These are phyloP conservation scores for Pythium scleroteichum DNA, from an alignment of 352 stramenopile genomes.

Conservation along the genomic window DNA sequence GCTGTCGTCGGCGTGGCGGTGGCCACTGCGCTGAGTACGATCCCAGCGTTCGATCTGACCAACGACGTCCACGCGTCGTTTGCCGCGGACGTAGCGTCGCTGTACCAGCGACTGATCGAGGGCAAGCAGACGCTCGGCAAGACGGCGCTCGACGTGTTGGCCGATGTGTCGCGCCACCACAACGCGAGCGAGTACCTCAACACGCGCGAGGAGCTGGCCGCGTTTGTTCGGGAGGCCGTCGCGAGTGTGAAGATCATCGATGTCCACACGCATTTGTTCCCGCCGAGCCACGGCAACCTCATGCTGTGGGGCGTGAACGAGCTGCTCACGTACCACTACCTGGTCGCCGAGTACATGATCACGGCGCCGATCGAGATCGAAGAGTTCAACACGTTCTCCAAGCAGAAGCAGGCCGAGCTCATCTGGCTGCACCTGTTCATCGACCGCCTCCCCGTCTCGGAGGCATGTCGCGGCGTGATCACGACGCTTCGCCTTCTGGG, in stretches of 20 bases:
- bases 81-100: constrained; percentile 43
- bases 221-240: constrained; percentile 43
- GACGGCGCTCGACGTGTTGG: constrained; percentile 36
- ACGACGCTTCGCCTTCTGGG: constrained; percentile 86
- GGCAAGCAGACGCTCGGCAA: constrained; percentile 33
- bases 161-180: constrained; percentile 40
- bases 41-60: constrained; percentile 43
- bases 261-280: constrained; percentile 94
- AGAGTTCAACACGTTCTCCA: constrained; percentile 78
- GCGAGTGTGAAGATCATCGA: constrained; percentile 57
- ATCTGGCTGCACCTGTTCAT: constrained; percentile 94
- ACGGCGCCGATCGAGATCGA: constrained; percentile 77
- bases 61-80: constrained; percentile 44
- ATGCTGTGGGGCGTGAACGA: constrained; percentile 94
- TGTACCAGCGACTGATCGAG: constrained; percentile 58
- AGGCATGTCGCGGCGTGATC: constrained; percentile 90
- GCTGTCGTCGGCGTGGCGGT: constrained; percentile 39
- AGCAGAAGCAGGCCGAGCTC: constrained; percentile 77
- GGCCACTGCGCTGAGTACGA: constrained; percentile 35
- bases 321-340: constrained; percentile 95
- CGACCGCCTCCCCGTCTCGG: constrained; percentile 83
- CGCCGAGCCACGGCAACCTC: constrained; percentile 86
- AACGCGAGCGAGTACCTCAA: constrained; percentile 40
- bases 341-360: constrained; percentile 94
- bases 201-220: constrained; percentile 30